Conservation (phyloP, 495 filamentous ascomycete genomes). For the Entonaema liquescens region DNA sequence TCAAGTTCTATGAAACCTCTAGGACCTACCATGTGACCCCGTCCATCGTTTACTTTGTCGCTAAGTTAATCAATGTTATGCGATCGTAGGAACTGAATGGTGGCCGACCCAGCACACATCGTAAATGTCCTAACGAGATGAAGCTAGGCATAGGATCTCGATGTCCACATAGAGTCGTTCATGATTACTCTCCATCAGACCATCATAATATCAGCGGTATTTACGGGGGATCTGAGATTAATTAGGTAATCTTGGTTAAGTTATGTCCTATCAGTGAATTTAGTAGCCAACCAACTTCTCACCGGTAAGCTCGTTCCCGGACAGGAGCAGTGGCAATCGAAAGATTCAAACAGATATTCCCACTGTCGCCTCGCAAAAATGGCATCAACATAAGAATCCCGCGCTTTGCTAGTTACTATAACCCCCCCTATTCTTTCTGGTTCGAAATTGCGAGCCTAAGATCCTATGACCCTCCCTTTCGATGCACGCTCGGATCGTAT, state of each 20-base stretch:
- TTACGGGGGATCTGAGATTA: neutral
- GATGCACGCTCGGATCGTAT: constrained; percentile 18
- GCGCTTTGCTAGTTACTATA: neutral
- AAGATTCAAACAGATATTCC: constrained; percentile 4
- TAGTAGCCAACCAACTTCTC: neutral
- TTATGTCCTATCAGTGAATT: neutral
- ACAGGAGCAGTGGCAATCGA: constrained; percentile 7
- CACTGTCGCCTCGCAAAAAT: constrained; percentile 14
- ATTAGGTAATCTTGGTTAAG: constrained; percentile 2
- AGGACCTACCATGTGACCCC: neutral
- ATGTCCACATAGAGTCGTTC: neutral
- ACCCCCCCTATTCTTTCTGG: constrained; percentile 5
- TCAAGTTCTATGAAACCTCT: neutral
- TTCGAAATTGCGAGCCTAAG: constrained; percentile 7
- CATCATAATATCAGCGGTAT: neutral
- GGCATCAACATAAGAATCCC: neutral
- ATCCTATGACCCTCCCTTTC: constrained; percentile 4
- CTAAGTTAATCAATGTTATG: neutral
- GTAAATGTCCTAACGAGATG: neutral
- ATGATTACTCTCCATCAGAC: neutral
- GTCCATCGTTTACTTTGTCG: neutral
- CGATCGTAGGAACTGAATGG: neutral
- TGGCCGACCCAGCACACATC: neutral
- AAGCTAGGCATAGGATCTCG: neutral
- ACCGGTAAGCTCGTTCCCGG: neutral